phyloP scores from a whole-genome alignment of 805 yeast genomes.

The Saccharomyces paradoxus region DNA sequence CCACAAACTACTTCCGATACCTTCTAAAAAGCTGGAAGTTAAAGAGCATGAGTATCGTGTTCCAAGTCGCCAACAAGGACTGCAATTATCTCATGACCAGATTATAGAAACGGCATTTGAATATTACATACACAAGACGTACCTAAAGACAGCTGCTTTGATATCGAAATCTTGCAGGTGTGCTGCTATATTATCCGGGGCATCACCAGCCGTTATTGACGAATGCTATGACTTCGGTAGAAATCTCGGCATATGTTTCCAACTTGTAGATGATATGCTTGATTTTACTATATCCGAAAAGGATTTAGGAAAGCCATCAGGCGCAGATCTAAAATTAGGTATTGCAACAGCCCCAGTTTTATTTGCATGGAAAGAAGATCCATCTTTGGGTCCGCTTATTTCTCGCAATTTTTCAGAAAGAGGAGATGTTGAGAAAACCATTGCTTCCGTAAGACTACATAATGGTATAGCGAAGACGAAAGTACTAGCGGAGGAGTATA shows the following conservation, averaged over 20 bases:
- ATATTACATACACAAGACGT: conserved; percentile 90
- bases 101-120: conserved; percentile 87
- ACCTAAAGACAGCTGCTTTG: conserved; percentile 86
- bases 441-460: conserved; percentile 59
- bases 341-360: conserved; percentile 95
- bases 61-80: conserved; percentile 6
- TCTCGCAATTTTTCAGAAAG: conserved; percentile 70
- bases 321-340: conserved; percentile 89
- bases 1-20: conserved; percentile 36
- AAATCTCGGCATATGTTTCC: conserved; percentile 90
- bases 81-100: conserved; percentile 44
- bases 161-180: conserved; percentile 92
- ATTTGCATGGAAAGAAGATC: conserved; percentile 86
- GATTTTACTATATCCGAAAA: conserved; percentile 86
- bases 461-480: conserved; percentile 73
- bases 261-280: conserved; percentile 89
- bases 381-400: conserved; percentile 76
- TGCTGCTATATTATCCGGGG: conserved; percentile 87
- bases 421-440: conserved; percentile 82
- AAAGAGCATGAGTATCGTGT: conserved; percentile 30
- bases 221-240: conserved; percentile 86
- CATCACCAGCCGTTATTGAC: conserved; percentile 66
- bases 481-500: conserved; percentile 67
- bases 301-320: conserved; percentile 88
- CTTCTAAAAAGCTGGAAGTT: conserved; percentile 54